Evolutionary conservation across 139 green algal genomes (phyloP).

Genomic region (Chlamydomonas urium): DNA sequence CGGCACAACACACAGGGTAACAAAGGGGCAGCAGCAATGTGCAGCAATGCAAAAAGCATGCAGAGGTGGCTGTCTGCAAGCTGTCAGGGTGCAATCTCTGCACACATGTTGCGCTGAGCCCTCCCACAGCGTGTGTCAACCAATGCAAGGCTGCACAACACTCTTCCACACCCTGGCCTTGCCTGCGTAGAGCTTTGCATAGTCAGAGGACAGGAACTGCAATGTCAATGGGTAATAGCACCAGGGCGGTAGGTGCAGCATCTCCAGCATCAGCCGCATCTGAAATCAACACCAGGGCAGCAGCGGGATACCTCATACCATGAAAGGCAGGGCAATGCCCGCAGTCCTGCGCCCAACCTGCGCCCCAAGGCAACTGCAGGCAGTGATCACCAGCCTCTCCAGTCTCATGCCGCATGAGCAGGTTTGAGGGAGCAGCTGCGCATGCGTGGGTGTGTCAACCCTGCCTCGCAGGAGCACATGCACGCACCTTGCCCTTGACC

Average conservation of each 20-base stretch:
- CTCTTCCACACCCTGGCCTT: background rate
- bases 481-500: conserved; percentile 68
- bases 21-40: too few relatives aligned
- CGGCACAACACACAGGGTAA: background rate
- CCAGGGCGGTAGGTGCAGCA: conserved; percentile 75
- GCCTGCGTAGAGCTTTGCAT: conserved; percentile 17
- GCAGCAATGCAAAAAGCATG: background rate
- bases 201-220: conserved; percentile 57
- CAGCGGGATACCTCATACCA: background rate
- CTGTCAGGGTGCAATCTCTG: background rate
- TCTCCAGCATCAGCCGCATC: conserved; percentile 67
- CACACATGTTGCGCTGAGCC: background rate
- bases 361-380: background rate
- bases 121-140: background rate
- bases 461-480: background rate
- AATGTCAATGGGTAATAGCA: conserved; percentile 77
- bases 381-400: background rate
- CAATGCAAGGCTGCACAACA: background rate
- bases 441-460: background rate
- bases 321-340: background rate
- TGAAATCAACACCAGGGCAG: conserved; percentile 16
- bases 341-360: background rate
- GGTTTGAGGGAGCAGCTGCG: background rate
- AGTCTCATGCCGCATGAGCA: background rate
- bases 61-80: background rate